Percentiles rank a stretch among this genome's conserved stretches.
phyloP scores from a whole-genome alignment of 169 alveolate species.

The Amoebophrya sp. region DNA sequence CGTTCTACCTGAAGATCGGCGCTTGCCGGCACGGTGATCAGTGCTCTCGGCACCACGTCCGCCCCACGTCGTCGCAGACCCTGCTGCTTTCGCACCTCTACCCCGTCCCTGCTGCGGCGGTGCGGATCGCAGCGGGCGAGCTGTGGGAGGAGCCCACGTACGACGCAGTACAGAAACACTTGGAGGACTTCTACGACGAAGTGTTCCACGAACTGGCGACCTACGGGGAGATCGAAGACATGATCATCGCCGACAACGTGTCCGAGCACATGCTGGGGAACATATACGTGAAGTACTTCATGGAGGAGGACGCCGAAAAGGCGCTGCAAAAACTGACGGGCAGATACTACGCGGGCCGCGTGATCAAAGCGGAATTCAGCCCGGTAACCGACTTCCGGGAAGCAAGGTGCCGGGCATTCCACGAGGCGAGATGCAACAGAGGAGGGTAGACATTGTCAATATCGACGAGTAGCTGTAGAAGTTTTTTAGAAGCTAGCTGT shows the following conservation, averaged over 20 bases:
- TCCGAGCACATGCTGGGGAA: slow-evolving; percentile 95
- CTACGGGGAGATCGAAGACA: slow-evolving; percentile 87
- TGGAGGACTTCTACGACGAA: slow-evolving; percentile 92
- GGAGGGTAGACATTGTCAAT: background rate
- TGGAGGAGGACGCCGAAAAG: slow-evolving; percentile 83
- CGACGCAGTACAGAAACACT: slow-evolving; percentile 87
- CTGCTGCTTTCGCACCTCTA: background rate
- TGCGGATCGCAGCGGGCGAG: background rate
- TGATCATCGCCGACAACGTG: slow-evolving; percentile 91
- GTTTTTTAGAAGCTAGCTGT: no score
- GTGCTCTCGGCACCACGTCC: slow-evolving; percentile 95
- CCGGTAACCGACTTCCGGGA: slow-evolving; percentile 96
- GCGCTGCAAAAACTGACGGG: slow-evolving; percentile 79
- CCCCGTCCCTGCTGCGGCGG: background rate
- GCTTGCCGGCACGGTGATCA: slow-evolving; percentile 99
- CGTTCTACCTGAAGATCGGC: slow-evolving; percentile 98
- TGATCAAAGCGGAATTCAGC: slow-evolving; percentile 79
- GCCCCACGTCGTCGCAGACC: no score
- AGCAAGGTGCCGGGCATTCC: slow-evolving; percentile 85
- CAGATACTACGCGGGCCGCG: slow-evolving; percentile 61
- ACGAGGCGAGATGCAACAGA: slow-evolving; percentile 80
- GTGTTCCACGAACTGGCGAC: slow-evolving; percentile 79
- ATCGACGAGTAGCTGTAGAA: no score
- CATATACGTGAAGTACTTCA: slow-evolving; percentile 78
- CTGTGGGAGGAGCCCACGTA: slow-evolving; percentile 59